Base-by-base conservation (phyloP, 2,329 filamentous ascomycete species). In the Phoma sp. region DNA sequence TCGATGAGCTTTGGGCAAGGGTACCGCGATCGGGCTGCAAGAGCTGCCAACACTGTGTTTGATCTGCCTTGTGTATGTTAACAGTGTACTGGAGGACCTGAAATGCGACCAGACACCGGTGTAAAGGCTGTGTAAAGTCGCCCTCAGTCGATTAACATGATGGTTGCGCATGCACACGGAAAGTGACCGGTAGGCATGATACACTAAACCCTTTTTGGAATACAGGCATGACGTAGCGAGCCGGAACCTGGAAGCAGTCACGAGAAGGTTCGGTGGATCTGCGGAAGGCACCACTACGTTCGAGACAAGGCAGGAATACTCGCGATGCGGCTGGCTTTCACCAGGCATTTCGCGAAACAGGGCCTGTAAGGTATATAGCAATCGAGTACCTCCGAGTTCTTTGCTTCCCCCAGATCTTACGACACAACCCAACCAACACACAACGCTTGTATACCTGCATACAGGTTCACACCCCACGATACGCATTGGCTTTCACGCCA, bases 241-340 rank as follows among this genome's bases (percentile, higher is more conserved):
- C 6, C 56, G 56, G 61, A 65, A 64, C 48, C 55, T 49, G 47
- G 56, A 47, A 54, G 64, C 56, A 56, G 40, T 25, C 43, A 48
- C 67, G 39, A 61, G 68, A 71, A 70, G 57, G 61, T 66, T 71
- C 67, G 51, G 50, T 55, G 48, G 48, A 46, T 43, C 42, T 55
- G 53, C 53, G 43, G 56, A 62, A 53, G 49, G 38, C 54, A 60
- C 65, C 43, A 62, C 43, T 42, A 58, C 28, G 62, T 54, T 54
- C 51, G 17, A 48, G 50, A 43, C 50, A 53, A 49, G 45, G 50
- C 43, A 53, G 37, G 68, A 68, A 66, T 56, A 56, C 62, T 62
- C 61, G 42, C 58, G 65, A 67, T 59, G 42, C 53, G 7, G 62
- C 67, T 66, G 61, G 66, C 43, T 60, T 39, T 53, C 61, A 63